phyloP scores from a whole-genome alignment of 2,329 filamentous ascomycete genomes.

The Fusarium multiceps region DNA sequence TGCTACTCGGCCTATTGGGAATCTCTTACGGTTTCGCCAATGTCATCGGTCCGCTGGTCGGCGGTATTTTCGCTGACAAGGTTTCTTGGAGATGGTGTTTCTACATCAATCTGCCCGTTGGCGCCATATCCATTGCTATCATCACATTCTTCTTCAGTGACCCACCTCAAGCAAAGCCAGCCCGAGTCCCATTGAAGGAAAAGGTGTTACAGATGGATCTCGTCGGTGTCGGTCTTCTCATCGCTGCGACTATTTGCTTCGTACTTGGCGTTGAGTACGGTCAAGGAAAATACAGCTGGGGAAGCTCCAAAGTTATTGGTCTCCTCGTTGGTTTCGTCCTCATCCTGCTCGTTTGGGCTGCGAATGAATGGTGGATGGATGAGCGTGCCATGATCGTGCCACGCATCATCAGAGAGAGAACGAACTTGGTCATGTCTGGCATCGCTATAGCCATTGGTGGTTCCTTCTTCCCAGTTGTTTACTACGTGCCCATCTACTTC shows the following conservation, averaged over 20 bases:
- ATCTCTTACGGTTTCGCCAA: constrained; percentile 57
- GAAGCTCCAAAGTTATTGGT: constrained; percentile 52
- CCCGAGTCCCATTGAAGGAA: constrained; percentile 42
- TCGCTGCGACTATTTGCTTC: constrained; percentile 55
- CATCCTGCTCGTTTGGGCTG: constrained; percentile 49
- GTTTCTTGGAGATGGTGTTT: constrained; percentile 38
- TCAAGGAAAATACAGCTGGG: constrained; percentile 52
- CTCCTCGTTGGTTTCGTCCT: constrained; percentile 51
- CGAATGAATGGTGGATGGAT: constrained; percentile 53
- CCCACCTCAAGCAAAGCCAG: constrained; percentile 50
- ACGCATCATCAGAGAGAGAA: constrained; percentile 52
- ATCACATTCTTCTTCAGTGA: constrained; percentile 53
- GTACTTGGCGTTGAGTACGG: constrained; percentile 60
- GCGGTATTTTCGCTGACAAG: constrained; percentile 23
- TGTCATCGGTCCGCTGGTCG: constrained; percentile 33
- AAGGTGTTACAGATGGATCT: constrained; percentile 61
- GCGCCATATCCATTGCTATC: constrained; percentile 46
- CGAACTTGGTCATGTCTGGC: constrained; percentile 49
- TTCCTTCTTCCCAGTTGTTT: constrained; percentile 55
- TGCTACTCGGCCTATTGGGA: constrained; percentile 48
- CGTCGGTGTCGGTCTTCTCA: constrained; percentile 55
- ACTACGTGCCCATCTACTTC: constrained; percentile 59
- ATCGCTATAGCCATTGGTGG: constrained; percentile 55
- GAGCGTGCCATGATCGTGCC: constrained; percentile 56
- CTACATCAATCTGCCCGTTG: constrained; percentile 43